phyloP scores from a whole-genome alignment of 2,329 filamentous ascomycete genomes.

The Paramyrothecium sp. region DNA sequence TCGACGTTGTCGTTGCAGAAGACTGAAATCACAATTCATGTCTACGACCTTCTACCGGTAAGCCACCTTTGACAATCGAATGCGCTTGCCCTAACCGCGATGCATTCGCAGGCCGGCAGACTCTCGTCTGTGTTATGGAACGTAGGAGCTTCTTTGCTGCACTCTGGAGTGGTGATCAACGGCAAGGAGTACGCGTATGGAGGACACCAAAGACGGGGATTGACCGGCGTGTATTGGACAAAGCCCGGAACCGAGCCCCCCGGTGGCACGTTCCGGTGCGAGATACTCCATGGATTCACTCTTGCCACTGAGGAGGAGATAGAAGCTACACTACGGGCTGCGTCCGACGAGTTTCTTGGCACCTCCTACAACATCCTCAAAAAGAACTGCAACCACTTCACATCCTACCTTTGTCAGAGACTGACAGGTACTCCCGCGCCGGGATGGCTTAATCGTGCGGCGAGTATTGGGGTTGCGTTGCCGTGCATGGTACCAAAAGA shows the following conservation, averaged over 20 bases:
- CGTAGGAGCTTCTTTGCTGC: conserved; percentile 73
- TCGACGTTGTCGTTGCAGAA: conserved; percentile 69
- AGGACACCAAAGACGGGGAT: conserved; percentile 67
- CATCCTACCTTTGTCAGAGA: conserved; percentile 69
- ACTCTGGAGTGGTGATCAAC: conserved; percentile 80
- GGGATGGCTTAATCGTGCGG: conserved; percentile 77
- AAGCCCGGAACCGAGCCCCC: conserved; percentile 70
- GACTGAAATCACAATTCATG: conserved; percentile 72
- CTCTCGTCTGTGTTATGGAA: conserved; percentile 77
- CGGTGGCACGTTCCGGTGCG: conserved; percentile 72
- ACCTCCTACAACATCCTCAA: conserved; percentile 78
- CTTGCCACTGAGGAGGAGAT: conserved; percentile 68
- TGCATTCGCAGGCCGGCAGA: conserved; percentile 59
- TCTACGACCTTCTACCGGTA: conserved; percentile 76
- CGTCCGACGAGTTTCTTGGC: conserved; percentile 72
- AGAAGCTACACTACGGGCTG: conserved; percentile 64
- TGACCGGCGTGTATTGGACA: conserved; percentile 84
- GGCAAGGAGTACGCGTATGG: conserved; percentile 82
- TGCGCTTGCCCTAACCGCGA: conserved; percentile 9
- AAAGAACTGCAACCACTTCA: conserved; percentile 89
- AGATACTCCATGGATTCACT: conserved; percentile 78
- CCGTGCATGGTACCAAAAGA: conserved; percentile 81
- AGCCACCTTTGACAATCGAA: conserved; percentile 13
- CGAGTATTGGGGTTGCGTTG: conserved; percentile 76
- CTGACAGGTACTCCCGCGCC: conserved; percentile 71